Evolutionary conservation across 2,329 filamentous ascomycete genomes (phyloP).

Genomic region (Immersiporthe knoxdaviesiana): DNA sequence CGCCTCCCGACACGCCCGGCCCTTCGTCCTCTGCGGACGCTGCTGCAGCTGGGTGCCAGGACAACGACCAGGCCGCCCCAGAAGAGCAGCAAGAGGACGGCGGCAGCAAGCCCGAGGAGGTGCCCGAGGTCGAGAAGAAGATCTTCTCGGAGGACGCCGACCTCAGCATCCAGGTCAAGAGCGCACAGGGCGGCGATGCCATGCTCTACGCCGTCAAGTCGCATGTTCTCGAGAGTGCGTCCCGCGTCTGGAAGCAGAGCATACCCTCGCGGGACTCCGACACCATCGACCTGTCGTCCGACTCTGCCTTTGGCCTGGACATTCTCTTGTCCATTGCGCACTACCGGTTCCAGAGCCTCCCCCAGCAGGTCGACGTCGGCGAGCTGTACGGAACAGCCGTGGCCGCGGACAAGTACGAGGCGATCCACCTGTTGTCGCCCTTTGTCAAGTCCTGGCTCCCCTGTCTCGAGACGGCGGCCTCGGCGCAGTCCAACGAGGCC

Average conservation of each 20-base stretch:
- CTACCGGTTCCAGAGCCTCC: conserved; percentile 34
- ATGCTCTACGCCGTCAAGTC: conserved; percentile 30
- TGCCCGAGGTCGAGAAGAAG: conserved; percentile 11
- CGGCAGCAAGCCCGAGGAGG: conserved; percentile 8
- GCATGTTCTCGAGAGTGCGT: conserved; percentile 29
- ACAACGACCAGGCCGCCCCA: neutral
- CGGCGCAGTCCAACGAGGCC: conserved; percentile 30
- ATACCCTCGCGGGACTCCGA: conserved; percentile 13
- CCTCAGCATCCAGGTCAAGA: conserved; percentile 29
- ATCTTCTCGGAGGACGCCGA: conserved; percentile 33
- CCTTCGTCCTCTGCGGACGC: neutral
- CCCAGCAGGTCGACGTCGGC: conserved; percentile 21
- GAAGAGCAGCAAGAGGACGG: neutral
- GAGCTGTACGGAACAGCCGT: conserved; percentile 32
- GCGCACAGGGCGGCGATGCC: conserved; percentile 7
- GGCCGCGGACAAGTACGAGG: conserved; percentile 32
- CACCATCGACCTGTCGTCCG: conserved; percentile 10
- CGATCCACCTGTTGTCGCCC: conserved; percentile 31
- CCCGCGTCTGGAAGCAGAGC: conserved; percentile 27
- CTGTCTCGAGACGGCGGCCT: conserved; percentile 12
- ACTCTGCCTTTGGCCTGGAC: conserved; percentile 31
- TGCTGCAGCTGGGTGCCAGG: neutral
- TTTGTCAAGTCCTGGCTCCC: conserved; percentile 32
- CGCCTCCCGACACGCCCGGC: conserved; percentile 28
- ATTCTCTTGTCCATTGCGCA: conserved; percentile 34